Percentiles rank a stretch among this genome's conserved stretches.
phyloP scores from a whole-genome alignment of 1,139 yeast genomes.

The Geotrichum klebahnii region DNA sequence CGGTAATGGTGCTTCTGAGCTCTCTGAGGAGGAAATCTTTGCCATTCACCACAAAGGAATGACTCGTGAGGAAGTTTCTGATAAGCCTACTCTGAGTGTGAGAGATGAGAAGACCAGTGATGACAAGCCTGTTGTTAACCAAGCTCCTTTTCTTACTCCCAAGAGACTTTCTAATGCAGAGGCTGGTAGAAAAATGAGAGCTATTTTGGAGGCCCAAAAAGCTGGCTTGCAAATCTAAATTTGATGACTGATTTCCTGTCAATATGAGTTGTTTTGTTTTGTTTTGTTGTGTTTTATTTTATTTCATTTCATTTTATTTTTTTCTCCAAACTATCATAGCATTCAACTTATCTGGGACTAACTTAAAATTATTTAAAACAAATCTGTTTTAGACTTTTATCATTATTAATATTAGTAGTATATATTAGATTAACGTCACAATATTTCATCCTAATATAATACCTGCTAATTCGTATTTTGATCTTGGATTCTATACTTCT shows the following conservation, averaged over 20 bases:
- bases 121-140: background rate
- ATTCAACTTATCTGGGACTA: too few species aligned
- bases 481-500: too few species aligned
- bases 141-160: slow-evolving; percentile 11
- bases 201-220: slow-evolving; percentile 16
- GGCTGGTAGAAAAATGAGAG: slow-evolving; percentile 16
- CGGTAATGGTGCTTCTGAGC: slow-evolving; percentile 4
- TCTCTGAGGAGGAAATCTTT: slow-evolving; percentile 12
- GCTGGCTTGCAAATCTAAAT: background rate
- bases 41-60: slow-evolving; percentile 11
- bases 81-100: slow-evolving; percentile 6
- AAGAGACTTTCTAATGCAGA: slow-evolving; percentile 9
- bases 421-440: too few species aligned
- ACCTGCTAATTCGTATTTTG: too few species aligned
- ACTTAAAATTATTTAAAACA: too few species aligned
- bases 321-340: too few species aligned
- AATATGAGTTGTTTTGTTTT: too few species aligned
- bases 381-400: too few species aligned
- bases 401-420: too few species aligned
- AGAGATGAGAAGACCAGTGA: slow-evolving; percentile 1
- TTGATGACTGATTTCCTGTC: too few species aligned
- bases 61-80: background rate
- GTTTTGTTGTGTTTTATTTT: background rate
- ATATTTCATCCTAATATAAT: too few species aligned
- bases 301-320: too few species aligned